Base-by-base conservation (phyloP, 2,329 filamentous ascomycete genomes). In the Phaeosphaeriaceae sp. region DNA sequence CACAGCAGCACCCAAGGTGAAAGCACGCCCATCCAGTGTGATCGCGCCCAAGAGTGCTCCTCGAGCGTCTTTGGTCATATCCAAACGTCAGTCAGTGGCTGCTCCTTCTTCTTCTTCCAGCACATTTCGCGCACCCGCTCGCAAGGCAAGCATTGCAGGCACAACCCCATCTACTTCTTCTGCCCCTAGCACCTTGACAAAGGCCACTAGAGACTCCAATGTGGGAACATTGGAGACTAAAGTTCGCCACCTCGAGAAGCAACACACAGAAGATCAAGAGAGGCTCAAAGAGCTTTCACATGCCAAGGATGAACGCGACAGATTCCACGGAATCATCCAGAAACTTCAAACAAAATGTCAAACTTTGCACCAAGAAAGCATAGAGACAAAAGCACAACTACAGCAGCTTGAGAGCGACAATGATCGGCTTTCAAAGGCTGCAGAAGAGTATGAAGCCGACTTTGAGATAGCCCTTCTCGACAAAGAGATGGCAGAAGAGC, bases 401-500 rank as follows among this genome's bases (percentile, higher is more conserved):
- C 92, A 91, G 64, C 89, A 95, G 61, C 83, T 87, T 0, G 86
- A 94, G 67, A 74, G 80, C 16, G 84, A 83, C 39, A 80, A 92
- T 16, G 85, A 89, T 48, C 79, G 85, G 17, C 78, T 94, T 2
- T 89, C 93, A 60, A 80, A 82, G 23, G 79, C 88, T 45, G 88
- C 94, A 68, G 88, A 89, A 6, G 92, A 97, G 59, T 87, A 95
- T 71, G 94, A 97, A 23, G 83, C 87, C 3, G 84, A 89, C 6
- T 77, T 97, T 66, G 94, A 99, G 74, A 84, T 94, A 74, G 91
- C 92, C 6, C 88, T 90, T 0, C 78, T 99, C 20, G 94, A 99
- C 69, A 86, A 90, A 36, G 93, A 99, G 73, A 96, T 97, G 89
- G 94, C 94, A 0, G 92, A 99, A 72, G 93, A 97, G 74, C 91